These are phyloP conservation scores for Penicillium mononematosum DNA, from an alignment of 495 filamentous ascomycete genomes.

Conservation along the genomic window DNA sequence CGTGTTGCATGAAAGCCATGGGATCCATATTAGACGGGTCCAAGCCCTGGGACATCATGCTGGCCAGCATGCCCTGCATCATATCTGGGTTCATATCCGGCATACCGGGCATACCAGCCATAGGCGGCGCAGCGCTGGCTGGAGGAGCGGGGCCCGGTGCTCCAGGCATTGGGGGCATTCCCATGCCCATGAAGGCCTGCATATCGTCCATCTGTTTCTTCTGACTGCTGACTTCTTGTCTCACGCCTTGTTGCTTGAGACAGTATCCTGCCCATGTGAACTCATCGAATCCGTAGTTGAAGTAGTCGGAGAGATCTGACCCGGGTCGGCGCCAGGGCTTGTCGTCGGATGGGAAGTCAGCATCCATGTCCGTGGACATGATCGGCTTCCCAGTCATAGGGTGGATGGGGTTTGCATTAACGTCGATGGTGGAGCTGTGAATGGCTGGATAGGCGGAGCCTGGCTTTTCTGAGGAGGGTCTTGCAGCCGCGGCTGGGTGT, in stretches of 20 bases:
- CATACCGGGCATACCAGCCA: conserved; percentile 70
- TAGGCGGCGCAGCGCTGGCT: conserved; percentile 45
- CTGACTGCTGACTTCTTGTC: conserved; percentile 68
- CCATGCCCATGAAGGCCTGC: conserved; percentile 78
- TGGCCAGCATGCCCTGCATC: conserved; percentile 79
- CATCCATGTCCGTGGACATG: conserved; percentile 69
- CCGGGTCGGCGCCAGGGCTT: conserved; percentile 96
- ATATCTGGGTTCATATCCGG: conserved; percentile 66
- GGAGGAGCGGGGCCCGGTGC: conserved; percentile 44
- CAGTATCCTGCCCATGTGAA: conserved; percentile 98
- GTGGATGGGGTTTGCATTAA: conserved; percentile 78
- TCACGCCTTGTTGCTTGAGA: conserved; percentile 76
- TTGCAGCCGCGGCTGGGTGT: conserved; percentile 39
- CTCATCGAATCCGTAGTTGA: conserved; percentile 99
- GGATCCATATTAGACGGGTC: conserved; percentile 79
- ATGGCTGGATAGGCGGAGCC: conserved; percentile 62
- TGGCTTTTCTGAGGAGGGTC: conserved; percentile 45
- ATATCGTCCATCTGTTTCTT: conserved; percentile 88
- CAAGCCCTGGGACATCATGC: conserved; percentile 80
- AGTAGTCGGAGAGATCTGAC: conserved; percentile 94
- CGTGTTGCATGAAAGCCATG: conserved; percentile 53
- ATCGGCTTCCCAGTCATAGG: conserved; percentile 72
- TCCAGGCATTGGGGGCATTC: conserved; percentile 67
- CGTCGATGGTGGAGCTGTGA: conserved; percentile 77
- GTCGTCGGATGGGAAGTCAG: conserved; percentile 72